Evolutionary conservation across 768 basidiomycete genomes (phyloP).

Genomic region (Russula sp.): DNA sequence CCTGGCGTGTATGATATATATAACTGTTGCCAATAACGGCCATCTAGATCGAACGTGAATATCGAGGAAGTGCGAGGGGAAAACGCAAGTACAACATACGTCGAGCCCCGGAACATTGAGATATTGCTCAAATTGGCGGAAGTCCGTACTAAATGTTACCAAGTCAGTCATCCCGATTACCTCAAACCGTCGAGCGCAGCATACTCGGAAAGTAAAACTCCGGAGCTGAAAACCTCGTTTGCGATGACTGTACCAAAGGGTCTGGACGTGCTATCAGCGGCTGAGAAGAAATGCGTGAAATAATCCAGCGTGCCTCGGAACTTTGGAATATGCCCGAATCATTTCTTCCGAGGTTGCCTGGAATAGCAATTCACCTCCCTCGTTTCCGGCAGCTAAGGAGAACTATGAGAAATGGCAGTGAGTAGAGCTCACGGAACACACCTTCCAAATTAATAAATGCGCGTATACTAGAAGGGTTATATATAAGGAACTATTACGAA

Average conservation of each 20-base stretch:
- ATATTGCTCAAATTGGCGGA: slow-evolving; percentile 89
- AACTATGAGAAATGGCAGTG: slow-evolving; percentile 8
- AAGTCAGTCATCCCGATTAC: slow-evolving; percentile 15
- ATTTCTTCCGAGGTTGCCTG: slow-evolving; percentile 95
- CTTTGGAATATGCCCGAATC: slow-evolving; percentile 85
- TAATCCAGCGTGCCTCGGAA: slow-evolving; percentile 55
- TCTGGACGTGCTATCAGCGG: slow-evolving; percentile 37
- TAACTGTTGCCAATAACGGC: slow-evolving; percentile 91
- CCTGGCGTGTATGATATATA: slow-evolving; percentile 90
- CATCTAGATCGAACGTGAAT: slow-evolving; percentile 50
- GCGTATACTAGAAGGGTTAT: slow-evolving; percentile 53
- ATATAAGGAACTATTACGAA: neutral
- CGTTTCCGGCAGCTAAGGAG: slow-evolving; percentile 71
- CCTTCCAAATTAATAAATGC: slow-evolving; percentile 91
- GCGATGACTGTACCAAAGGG: slow-evolving; percentile 89
- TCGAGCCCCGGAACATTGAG: slow-evolving; percentile 89
- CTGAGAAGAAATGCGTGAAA: neutral
- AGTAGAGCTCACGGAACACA: slow-evolving; percentile 31
- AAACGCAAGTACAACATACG: slow-evolving; percentile 45
- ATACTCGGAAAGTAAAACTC: slow-evolving; percentile 86
- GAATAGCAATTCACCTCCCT: slow-evolving; percentile 87
- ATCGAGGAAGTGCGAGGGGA: neutral
- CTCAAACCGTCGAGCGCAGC: slow-evolving; percentile 30
- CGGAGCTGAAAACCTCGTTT: slow-evolving; percentile 90
- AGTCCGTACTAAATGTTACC: slow-evolving; percentile 69